Evolutionary conservation across 208 protist genomes (phyloP).

Genomic region (Tritrichomonas musculus): DNA sequence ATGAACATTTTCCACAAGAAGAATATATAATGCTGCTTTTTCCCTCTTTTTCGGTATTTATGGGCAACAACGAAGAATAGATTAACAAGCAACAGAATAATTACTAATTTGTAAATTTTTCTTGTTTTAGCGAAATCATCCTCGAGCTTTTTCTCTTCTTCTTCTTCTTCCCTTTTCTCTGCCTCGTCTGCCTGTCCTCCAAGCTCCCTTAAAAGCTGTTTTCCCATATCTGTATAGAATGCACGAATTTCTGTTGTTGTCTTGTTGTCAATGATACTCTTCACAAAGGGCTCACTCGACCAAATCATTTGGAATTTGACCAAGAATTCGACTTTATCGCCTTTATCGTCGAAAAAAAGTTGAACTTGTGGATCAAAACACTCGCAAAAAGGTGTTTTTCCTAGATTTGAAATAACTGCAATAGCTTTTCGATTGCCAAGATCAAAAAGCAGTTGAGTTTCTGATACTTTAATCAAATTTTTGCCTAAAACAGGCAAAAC

Average conservation of each 20-base stretch:
- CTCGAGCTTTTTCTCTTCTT: not conserved
- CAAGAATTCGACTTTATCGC: not conserved
- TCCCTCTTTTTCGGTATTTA: too few species aligned
- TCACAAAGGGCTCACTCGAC: not conserved
- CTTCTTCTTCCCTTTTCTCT: too few species aligned
- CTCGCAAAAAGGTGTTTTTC: not conserved
- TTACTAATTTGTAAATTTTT: not conserved
- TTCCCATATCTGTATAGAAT: not conserved
- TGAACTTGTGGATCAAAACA: slow-evolving; percentile 23
- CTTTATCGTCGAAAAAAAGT: not conserved
- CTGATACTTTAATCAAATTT: not conserved
- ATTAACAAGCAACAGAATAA: not conserved
- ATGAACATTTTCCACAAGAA: too few species aligned
- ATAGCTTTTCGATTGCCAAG: not conserved
- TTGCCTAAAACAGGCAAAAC: slow-evolving; percentile 7
- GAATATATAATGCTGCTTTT: too few species aligned
- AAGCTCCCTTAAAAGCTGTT: not conserved
- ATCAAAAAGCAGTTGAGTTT: not conserved
- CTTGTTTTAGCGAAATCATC: not conserved
- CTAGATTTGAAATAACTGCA: not conserved
- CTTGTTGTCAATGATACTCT: not conserved
- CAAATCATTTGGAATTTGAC: not conserved
- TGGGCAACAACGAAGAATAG: too few species aligned
- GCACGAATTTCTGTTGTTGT: not conserved
- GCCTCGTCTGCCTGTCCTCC: not conserved